Base-by-base conservation (phyloP, 1,284 basidiomycete genomes). In the Ganoderma boninense region DNA sequence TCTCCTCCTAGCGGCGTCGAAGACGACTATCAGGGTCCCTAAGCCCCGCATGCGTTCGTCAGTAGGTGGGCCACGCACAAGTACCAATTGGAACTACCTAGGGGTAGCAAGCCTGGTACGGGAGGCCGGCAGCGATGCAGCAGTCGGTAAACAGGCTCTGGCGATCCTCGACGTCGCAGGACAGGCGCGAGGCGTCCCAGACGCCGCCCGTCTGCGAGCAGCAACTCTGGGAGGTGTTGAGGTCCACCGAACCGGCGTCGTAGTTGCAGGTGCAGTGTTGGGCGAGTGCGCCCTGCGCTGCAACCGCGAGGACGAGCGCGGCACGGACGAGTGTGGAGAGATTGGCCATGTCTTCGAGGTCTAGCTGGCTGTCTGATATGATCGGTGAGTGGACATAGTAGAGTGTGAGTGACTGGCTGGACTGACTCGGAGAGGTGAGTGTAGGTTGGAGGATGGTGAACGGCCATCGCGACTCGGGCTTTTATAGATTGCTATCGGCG, bases 281-380 rank as follows among this genome's bases (percentile, higher is more conserved):
- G 49, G 49, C 49, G 49, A 52, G 49, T 26, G 49, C 23, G 23
- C 49, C 49, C 49, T 52, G 49, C 49, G 49, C 49, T 52, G 23
- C 49, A 52, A 52, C 49, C 49, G 49, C 49, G 49, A 52, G 49
- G 49, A 52, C 23, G 49, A 52, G 49, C 49, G 49, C 49, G 49
- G 49, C 49, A 52, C 49, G 49, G 49, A 52, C 49, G 49, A 52
- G 49, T 52, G 49, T 23, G 49, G 49, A 52, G 23, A 52, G 49
- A 52, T 8, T 52, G 49, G 49, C 23, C 49, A 52, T 52, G 49
- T 52, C 49, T 52, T 23, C 49, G 49, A 32, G 29, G 49, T 26
- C 23, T 52, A 32, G 29, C 49, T 52, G n/a, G 23, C 49, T 52
- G 49, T 52, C 49, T 52, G 49, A 7, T 38, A 38, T 38, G 38